A percentile compares a stretch with the other conserved stretches of the same genome.
phyloP scores from a whole-genome alignment of 192 early-diverging fungal genomes.

The Coemansia sp. region DNA sequence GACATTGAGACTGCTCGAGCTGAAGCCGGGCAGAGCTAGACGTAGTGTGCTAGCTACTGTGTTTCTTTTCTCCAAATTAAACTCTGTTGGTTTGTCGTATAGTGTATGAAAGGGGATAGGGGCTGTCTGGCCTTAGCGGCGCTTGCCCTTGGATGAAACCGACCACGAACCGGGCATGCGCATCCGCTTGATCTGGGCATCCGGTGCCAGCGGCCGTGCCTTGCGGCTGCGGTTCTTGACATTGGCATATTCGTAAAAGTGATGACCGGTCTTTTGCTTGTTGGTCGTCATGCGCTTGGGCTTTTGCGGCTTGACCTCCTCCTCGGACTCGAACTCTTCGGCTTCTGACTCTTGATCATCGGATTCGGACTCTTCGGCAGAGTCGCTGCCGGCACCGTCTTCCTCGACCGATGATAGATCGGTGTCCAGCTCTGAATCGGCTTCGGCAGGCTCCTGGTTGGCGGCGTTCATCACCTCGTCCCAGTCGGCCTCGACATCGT shows the following conservation, averaged over 20 bases:
- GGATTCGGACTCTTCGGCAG: conserved; percentile 11
- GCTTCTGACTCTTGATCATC: conserved; percentile 26
- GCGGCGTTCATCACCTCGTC: conserved; percentile 86
- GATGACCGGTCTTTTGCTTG: conserved; percentile 84
- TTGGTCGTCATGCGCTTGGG: conserved; percentile 82
- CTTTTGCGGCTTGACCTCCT: conserved; percentile 54
- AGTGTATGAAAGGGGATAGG: neutral
- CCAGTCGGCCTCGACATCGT: conserved; percentile 65
- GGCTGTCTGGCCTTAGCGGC: too few relatives aligned
- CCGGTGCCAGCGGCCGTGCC: conserved; percentile 64
- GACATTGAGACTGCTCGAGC: conserved; percentile 30
- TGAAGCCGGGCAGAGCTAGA: neutral
- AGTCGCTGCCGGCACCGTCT: conserved; percentile 15
- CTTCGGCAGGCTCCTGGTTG: conserved; percentile 56
- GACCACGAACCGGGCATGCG: conserved; percentile 49
- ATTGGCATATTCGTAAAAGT: conserved; percentile 91
- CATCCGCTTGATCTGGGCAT: conserved; percentile 45
- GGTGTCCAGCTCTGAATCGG: conserved; percentile 49
- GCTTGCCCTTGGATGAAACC: conserved; percentile 24
- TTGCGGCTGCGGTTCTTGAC: conserved; percentile 93
- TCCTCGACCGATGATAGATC: conserved; percentile 44
- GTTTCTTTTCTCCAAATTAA: conserved; percentile 1
- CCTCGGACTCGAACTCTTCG: conserved; percentile 25
- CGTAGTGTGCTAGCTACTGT: too few relatives aligned
- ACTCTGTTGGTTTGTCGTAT: neutral